phyloP scores from a whole-genome alignment of 2,329 filamentous ascomycete genomes.

The Orbilia oligospora region DNA sequence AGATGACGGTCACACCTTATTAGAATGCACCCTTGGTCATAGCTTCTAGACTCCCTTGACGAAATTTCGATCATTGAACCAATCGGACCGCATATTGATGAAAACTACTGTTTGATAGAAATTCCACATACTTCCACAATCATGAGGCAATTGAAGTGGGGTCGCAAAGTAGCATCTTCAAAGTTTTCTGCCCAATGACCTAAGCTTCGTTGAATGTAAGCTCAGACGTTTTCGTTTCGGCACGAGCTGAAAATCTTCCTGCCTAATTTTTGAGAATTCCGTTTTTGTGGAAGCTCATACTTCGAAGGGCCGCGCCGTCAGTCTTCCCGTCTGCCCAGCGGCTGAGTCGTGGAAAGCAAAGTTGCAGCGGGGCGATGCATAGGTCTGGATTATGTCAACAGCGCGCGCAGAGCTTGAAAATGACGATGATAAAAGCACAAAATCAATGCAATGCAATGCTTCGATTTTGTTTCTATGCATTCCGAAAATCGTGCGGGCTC shows the following conservation, averaged over 20 bases:
- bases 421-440: background rate
- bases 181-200: slow-evolving; percentile 8
- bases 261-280: slow-evolving; percentile 30
- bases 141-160: slow-evolving; percentile 15
- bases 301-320: slow-evolving; percentile 28
- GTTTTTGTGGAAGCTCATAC: background rate
- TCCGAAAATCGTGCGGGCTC: background rate
- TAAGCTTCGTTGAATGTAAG: slow-evolving; percentile 6
- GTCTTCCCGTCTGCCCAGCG: slow-evolving; percentile 22
- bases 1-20: slow-evolving; percentile 43
- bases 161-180: slow-evolving; percentile 2
- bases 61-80: slow-evolving; percentile 18
- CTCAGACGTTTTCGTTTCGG: slow-evolving; percentile 10
- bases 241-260: slow-evolving; percentile 52
- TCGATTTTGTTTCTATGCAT: slow-evolving; percentile 13
- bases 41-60: slow-evolving; percentile 12
- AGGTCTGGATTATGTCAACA: slow-evolving; percentile 31
- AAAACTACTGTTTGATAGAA: background rate
- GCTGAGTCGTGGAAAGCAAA: slow-evolving; percentile 40
- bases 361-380: slow-evolving; percentile 30
- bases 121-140: background rate
- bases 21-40: background rate
- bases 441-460: slow-evolving; percentile 6
- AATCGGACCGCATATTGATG: slow-evolving; percentile 13
- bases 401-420: slow-evolving; percentile 15